Base-by-base conservation (phyloP, 1,139 yeast genomes). In the Nakaseomyces kungkrabaensis region DNA sequence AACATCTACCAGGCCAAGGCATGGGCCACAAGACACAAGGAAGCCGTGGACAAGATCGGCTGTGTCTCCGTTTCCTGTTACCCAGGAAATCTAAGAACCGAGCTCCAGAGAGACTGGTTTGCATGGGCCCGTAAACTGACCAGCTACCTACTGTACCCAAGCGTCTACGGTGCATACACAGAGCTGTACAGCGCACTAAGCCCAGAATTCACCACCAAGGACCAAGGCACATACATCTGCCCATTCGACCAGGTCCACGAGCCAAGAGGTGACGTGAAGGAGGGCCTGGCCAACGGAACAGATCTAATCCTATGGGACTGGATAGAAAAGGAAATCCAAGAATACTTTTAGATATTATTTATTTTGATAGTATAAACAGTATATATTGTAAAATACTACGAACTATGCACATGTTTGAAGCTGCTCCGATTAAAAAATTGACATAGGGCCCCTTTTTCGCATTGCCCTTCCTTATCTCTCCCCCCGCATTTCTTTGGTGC, bases 51-150 rank as follows among this genome's bases (percentile, higher is more conserved):
- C 13, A 52, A 62, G n/a, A 57, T 60, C 5, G 62, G 67, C 3
- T 68, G 75, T 31, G 65, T 71, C 43, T 68, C 72, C 42, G 63
- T 70, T 1, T 63, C 74, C 1, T 68, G 69, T n/a, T 73, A 76
- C 58, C 82, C 82, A 1, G 83, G 82, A 8, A 55, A 61, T 42
- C 56, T 77, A 37, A 57, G 54, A 10, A 68, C 79, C 1, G 78
- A 75, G 2, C 60, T 78, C 40, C 64, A 66, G 34, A 70, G 79
- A 56, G 57, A 67, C 51, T 51, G 60, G 54, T 54, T 50, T 38
- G 34, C 45, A 10, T 9, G 55, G 13, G n/a, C 49, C 17, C 51
- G 52, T 29, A 36, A 11, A n/a, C 1, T 58, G 3, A 27, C 56
- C 44, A 48, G 52, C 42, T 34, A 36, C 22, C 22, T 67, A 26